A percentile compares a stretch with the other conserved stretches of the same genome.
Evolutionary conservation across 176 grass and related monocot species (phyloP).

Genomic region (Aegilops speltoides): DNA sequence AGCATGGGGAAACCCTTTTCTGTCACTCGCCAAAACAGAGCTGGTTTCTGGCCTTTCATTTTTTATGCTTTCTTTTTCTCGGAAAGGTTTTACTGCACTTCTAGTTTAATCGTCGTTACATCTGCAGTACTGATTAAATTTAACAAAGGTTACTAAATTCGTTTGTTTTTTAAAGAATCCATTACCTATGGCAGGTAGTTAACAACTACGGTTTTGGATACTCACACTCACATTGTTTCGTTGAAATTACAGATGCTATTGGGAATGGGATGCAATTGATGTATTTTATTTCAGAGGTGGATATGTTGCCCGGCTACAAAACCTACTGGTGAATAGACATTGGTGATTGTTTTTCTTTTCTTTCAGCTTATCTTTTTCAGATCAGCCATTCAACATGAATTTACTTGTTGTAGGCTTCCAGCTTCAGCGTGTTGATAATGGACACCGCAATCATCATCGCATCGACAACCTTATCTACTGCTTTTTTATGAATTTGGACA

Average conservation of each 20-base stretch:
- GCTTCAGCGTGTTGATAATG: slow-evolving; percentile 13
- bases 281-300: slow-evolving; percentile 30
- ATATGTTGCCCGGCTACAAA: slow-evolving; percentile 39
- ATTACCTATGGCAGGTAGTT: background rate
- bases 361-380: background rate
- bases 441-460: too few relatives aligned
- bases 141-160: too few relatives aligned
- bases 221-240: background rate
- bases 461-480: slow-evolving; percentile 60
- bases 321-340: slow-evolving; percentile 51
- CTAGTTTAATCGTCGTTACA: too few relatives aligned
- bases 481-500: slow-evolving; percentile 83
- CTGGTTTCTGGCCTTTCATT: too few relatives aligned
- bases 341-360: background rate
- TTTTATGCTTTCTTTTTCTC: too few relatives aligned
- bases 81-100: background rate
- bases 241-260: slow-evolving; percentile 52
- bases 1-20: too few relatives aligned
- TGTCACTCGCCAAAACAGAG: too few relatives aligned
- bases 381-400: background rate
- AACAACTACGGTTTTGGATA: background rate
- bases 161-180: too few relatives aligned
- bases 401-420: slow-evolving; percentile 40
- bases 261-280: slow-evolving; percentile 39
- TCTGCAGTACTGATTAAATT: too few relatives aligned